Percentiles rank a stretch among this genome's conserved stretches.
These are phyloP conservation scores for Talaromyces sp. DNA, from an alignment of 2,329 filamentous ascomycete species.

Conservation along the genomic window DNA sequence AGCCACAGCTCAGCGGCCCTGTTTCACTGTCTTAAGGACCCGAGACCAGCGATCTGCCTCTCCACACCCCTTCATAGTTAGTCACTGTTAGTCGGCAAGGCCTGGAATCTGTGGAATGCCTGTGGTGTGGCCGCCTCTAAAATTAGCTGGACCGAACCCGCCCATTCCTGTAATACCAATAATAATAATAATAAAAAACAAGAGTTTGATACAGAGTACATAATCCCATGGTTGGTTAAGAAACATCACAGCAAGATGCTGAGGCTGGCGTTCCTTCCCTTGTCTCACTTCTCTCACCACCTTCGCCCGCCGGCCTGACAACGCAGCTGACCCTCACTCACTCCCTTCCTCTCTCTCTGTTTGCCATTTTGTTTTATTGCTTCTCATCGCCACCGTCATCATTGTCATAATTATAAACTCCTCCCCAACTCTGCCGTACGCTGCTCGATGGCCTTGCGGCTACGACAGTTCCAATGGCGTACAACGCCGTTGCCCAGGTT, in stretches of 20 bases:
- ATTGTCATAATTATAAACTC: not conserved
- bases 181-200: not conserved
- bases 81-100: not conserved
- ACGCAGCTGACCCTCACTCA: not conserved
- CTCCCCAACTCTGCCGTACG: not conserved
- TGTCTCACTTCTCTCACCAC: not conserved
- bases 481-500: constrained; percentile 38
- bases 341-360: not conserved
- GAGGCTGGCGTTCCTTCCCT: not conserved
- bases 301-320: not conserved
- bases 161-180: not conserved
- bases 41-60: not conserved
- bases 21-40: not conserved
- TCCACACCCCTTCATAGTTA: not conserved
- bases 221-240: not conserved
- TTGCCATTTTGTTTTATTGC: not conserved
- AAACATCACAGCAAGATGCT: not conserved
- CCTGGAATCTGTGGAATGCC: not conserved
- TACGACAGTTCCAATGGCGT: constrained; percentile 30
- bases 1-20: not conserved
- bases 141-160: not conserved
- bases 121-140: not conserved
- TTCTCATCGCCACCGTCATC: not conserved
- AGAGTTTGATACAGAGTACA: not conserved
- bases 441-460: constrained; percentile 4